These are phyloP conservation scores for Vigna reflexopilosa DNA, from an alignment of 306 rosid genomes.

Conservation along the genomic window DNA sequence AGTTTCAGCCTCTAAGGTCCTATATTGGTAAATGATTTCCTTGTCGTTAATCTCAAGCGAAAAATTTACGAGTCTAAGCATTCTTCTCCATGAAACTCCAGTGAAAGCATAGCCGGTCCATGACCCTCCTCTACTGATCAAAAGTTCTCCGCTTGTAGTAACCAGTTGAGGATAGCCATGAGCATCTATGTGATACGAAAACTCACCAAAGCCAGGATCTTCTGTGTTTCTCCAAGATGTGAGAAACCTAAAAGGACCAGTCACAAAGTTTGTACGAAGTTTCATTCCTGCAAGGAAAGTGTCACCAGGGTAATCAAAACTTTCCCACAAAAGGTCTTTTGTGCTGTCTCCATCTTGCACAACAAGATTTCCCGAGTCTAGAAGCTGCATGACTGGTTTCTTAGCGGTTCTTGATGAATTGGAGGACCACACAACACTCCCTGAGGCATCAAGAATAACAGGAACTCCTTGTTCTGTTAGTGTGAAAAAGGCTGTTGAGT, in stretches of 20 bases:
- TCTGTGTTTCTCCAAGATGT: neutral
- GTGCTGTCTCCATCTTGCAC: neutral
- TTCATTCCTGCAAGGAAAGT: constrained; percentile 34
- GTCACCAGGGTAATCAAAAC: constrained; percentile 32
- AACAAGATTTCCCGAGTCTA: constrained; percentile 28
- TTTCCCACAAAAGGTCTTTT: neutral
- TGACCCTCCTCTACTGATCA: neutral
- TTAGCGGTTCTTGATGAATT: neutral
- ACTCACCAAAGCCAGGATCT: constrained; percentile 22
- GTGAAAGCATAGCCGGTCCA: constrained; percentile 3
- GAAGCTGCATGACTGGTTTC: constrained; percentile 15
- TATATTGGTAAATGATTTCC: constrained; percentile 3
- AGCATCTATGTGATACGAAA: constrained; percentile 31
- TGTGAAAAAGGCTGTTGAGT: neutral
- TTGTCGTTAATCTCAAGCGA: neutral
- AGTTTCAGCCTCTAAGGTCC: neutral
- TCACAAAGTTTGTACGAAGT: neutral
- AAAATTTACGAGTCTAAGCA: neutral
- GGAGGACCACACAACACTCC: neutral
- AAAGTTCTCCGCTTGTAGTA: neutral
- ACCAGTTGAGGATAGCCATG: constrained; percentile 24
- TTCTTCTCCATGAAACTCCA: constrained; percentile 10
- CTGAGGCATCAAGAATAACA: constrained; percentile 20
- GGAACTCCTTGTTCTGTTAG: constrained; percentile 11
- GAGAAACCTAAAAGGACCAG: constrained; percentile 4